Evolutionary conservation across 805 yeast genomes (phyloP).

Genomic region (Hanseniaspora singularis): DNA sequence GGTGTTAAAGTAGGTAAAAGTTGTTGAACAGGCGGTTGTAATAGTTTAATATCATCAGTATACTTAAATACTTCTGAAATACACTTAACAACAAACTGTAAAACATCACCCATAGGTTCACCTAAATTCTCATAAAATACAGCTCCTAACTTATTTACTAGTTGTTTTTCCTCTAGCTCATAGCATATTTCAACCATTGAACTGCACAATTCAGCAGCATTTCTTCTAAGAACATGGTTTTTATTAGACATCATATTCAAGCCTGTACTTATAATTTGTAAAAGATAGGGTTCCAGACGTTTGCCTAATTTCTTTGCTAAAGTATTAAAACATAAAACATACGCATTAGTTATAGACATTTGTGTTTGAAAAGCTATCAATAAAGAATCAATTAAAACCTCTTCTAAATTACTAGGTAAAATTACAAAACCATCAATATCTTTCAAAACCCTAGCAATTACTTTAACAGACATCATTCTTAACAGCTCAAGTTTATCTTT

Average conservation of each 20-base stretch:
- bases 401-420: conserved; percentile 35
- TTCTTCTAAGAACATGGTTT: conserved; percentile 60
- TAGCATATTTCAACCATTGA: conserved; percentile 55
- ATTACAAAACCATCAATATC: conserved; percentile 49
- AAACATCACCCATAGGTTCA: conserved; percentile 85
- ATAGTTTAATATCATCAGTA: conserved; percentile 40
- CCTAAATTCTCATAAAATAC: conserved; percentile 84
- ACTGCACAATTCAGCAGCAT: conserved; percentile 67
- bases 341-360: conserved; percentile 40
- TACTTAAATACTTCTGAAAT: conserved; percentile 48
- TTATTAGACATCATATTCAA: conserved; percentile 64
- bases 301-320: conserved; percentile 50
- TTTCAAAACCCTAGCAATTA: conserved; percentile 46
- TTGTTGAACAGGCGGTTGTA: conserved; percentile 75
- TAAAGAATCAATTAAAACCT: conserved; percentile 65
- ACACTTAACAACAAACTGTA: conserved; percentile 74
- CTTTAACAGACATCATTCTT: conserved; percentile 64
- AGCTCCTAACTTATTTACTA: conserved; percentile 56
- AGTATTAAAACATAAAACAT: conserved; percentile 53
- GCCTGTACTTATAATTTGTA: conserved; percentile 58
- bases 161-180: conserved; percentile 48
- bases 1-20: conserved; percentile 83
- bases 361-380: conserved; percentile 75
- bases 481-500: conserved; percentile 77
- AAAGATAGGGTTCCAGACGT: conserved; percentile 58